Base-by-base conservation (phyloP, 805 yeast genomes). In the Diddensiella caesifluorescens region DNA sequence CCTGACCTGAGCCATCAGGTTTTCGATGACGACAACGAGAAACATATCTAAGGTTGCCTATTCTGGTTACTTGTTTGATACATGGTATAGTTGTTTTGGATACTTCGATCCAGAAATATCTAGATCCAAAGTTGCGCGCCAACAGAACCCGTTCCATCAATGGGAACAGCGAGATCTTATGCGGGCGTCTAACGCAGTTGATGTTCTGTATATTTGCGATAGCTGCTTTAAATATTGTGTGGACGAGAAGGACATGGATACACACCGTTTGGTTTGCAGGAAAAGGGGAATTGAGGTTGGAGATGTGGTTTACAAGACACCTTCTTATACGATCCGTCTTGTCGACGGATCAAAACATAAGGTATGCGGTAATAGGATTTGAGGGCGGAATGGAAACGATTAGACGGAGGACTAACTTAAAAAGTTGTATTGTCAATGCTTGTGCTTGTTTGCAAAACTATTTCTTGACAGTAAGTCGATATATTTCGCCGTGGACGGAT, bases 51-150 rank as follows among this genome's bases (percentile, higher is more conserved):
- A 72, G 20, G 84, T 90, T 5, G 72, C 70, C 25, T 75, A 85
- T 47, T 97, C 96, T 0, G 69, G 72, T 16, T 72, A 69, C 50
- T 73, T 73, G 45, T 77, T 89, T 47, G 72, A 77, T 41, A 81
- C 97, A 2, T 87, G 97, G 96, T 88, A 83, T 58, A 92, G 94
- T 0, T 83, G 83, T 53, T 75, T 85, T 2, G 94, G 87, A 0
- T 82, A 86, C 57, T 85, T 88, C 49, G 63, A 61, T 40, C 68
- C 69, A 35, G 62, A 32, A 19, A 27, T 37, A 19, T 26, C 34
- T 15, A 25, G 43, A 16, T 45, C 57, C 22, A 47, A 46, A 39
- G 12, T 19, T 27, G 40, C 34, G 20, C 19, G 42, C 19, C 39
- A 47, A 28, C 32, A 30, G 35, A 31, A 48, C 48, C 29, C 52